A percentile compares a stretch with the other conserved stretches of the same genome.
phyloP scores from a whole-genome alignment of 495 filamentous ascomycete species.

The Xylaria intraflava region DNA sequence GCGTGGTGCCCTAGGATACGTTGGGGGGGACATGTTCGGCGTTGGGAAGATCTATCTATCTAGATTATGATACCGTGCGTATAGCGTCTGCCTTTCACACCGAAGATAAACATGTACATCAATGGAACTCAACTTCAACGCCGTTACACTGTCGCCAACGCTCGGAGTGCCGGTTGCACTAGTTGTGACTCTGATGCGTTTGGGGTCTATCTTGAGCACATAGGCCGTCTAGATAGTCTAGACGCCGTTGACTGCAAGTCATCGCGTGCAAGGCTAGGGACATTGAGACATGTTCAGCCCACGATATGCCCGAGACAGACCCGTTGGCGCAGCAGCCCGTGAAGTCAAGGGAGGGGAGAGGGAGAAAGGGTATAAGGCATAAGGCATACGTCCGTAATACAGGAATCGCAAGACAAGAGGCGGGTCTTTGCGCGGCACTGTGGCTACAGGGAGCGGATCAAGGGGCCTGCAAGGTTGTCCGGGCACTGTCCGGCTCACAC shows the following conservation, averaged over 20 bases:
- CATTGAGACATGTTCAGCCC: constrained; percentile 2
- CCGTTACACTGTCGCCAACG: no score
- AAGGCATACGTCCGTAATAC: no score
- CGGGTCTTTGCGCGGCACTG: no score
- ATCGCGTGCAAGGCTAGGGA: neutral
- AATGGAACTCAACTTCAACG: neutral
- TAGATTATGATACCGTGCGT: constrained; percentile 7
- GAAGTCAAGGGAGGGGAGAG: constrained; percentile 1
- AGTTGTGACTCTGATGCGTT: neutral
- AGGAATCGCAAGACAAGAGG: no score
- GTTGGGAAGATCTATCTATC: constrained; percentile 1
- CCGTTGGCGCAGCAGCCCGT: neutral
- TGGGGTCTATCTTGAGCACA: neutral
- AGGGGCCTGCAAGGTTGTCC: no score
- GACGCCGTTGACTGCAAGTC: neutral
- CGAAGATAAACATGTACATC: neutral
- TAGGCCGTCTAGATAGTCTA: neutral
- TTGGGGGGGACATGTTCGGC: neutral
- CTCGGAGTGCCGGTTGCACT: no score
- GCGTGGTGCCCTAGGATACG: neutral
- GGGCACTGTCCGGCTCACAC: no score
- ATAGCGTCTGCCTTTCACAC: constrained; percentile 2
- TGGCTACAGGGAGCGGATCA: no score
- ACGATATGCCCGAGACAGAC: neutral
- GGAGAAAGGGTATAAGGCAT: no score